phyloP scores from a whole-genome alignment of 176 grass and related monocot species.

The Triticum turgidum region DNA sequence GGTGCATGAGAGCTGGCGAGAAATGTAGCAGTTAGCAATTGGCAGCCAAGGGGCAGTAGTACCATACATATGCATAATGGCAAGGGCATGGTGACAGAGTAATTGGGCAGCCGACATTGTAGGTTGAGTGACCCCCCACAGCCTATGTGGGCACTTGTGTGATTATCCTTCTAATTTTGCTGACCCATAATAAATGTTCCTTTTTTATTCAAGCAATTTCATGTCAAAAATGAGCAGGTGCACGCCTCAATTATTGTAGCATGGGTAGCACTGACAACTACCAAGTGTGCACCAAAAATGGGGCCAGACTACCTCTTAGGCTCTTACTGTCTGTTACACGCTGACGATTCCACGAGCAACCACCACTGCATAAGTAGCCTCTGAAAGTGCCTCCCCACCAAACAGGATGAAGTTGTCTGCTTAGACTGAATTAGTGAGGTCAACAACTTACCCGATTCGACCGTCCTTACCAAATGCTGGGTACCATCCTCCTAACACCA shows the following conservation, averaged over 20 bases:
- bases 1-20: conserved; percentile 23
- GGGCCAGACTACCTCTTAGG: no score
- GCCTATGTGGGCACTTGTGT: conserved; percentile 20
- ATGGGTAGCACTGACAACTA: neutral
- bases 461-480: neutral
- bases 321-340: neutral
- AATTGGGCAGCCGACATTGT: conserved; percentile 47
- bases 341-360: neutral
- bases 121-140: conserved; percentile 37
- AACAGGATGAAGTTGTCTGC: neutral
- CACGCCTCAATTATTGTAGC: neutral
- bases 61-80: conserved; percentile 20
- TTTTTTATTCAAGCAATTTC: neutral
- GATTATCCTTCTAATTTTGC: conserved; percentile 44
- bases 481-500: neutral
- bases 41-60: neutral
- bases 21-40: conserved; percentile 10
- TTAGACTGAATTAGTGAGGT: neutral
- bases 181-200: conserved; percentile 45
- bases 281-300: neutral
- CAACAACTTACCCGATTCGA: neutral
- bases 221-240: neutral
- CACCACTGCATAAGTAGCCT: neutral
- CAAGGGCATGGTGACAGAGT: conserved; percentile 9
- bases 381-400: neutral